phyloP scores from a whole-genome alignment of 1,284 basidiomycete species.

The Tylopilus sp. region DNA sequence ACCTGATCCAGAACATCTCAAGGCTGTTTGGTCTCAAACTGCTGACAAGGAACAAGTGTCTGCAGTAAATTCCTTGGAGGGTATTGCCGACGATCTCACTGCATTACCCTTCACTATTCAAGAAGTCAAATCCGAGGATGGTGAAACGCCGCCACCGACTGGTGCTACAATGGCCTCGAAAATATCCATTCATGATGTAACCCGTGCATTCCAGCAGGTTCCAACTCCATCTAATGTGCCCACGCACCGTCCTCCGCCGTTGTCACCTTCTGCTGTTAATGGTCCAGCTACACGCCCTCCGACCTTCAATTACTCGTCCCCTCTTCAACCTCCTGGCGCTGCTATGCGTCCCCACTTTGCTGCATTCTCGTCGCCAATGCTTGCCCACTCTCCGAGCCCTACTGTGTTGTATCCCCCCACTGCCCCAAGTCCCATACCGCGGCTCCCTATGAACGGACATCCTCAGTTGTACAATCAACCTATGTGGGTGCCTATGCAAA shows the following conservation, averaged over 20 bases:
- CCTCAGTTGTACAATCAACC: constrained; percentile 57
- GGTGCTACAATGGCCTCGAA: constrained; percentile 55
- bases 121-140: constrained; percentile 79
- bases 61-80: constrained; percentile 73
- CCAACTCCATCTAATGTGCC: constrained; percentile 50
- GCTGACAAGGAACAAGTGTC: constrained; percentile 62
- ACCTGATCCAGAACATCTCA: constrained; percentile 76
- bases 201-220: constrained; percentile 79
- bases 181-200: constrained; percentile 78
- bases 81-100: constrained; percentile 74
- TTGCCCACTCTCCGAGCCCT: constrained; percentile 65
- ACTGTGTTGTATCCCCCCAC: constrained; percentile 61
- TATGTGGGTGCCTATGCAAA: constrained; percentile 61
- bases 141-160: constrained; percentile 72
- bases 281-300: constrained; percentile 47
- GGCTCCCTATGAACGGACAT: constrained; percentile 60
- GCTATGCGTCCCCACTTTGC: constrained; percentile 56
- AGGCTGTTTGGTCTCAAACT: constrained; percentile 80
- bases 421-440: constrained; percentile 59
- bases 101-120: constrained; percentile 73
- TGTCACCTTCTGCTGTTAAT: constrained; percentile 49
- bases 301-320: constrained; percentile 35
- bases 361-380: constrained; percentile 63
- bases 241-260: constrained; percentile 43
- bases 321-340: constrained; percentile 40